Evolutionary conservation across 1,284 basidiomycete species (phyloP).

Genomic region (Agroathelia rolfsii): DNA sequence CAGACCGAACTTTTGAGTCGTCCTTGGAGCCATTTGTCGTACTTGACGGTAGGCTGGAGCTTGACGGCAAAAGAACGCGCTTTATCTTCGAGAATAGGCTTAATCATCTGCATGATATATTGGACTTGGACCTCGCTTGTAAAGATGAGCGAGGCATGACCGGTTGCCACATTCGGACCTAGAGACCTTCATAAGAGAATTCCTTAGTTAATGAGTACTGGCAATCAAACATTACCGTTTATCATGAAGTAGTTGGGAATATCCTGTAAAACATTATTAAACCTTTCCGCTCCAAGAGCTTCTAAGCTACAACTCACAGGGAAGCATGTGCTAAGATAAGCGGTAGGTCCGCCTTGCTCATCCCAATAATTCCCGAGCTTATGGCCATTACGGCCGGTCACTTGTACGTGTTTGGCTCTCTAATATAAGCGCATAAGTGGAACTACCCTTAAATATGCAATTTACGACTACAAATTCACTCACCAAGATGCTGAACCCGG

Average conservation of each 20-base stretch:
- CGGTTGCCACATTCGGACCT: slow-evolving; percentile 39
- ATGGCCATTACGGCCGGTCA: slow-evolving; percentile 29
- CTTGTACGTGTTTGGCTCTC: no score
- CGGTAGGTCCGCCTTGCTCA: slow-evolving; percentile 33
- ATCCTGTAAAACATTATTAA: no score
- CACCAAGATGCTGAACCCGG: no score
- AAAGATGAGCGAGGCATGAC: slow-evolving; percentile 45
- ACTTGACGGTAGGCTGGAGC: slow-evolving; percentile 29
- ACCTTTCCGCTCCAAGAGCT: no score
- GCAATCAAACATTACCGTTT: slow-evolving; percentile 23
- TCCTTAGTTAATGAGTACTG: slow-evolving; percentile 2
- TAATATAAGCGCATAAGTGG: no score
- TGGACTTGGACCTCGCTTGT: slow-evolving; percentile 32
- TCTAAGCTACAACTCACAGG: no score
- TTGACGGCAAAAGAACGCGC: slow-evolving; percentile 36
- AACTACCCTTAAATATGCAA: no score
- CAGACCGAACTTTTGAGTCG: slow-evolving; percentile 36
- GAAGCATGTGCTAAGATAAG: slow-evolving; percentile 36
- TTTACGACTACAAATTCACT: no score
- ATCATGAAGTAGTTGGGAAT: slow-evolving; percentile 40
- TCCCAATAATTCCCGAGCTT: slow-evolving; percentile 31
- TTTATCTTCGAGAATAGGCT: slow-evolving; percentile 35
- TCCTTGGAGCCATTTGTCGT: slow-evolving; percentile 37
- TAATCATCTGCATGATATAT: slow-evolving; percentile 34
- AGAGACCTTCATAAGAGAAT: slow-evolving; percentile 1